Conservation (phyloP, 495 filamentous ascomycete genomes). For the Chaetomium tenue region DNA sequence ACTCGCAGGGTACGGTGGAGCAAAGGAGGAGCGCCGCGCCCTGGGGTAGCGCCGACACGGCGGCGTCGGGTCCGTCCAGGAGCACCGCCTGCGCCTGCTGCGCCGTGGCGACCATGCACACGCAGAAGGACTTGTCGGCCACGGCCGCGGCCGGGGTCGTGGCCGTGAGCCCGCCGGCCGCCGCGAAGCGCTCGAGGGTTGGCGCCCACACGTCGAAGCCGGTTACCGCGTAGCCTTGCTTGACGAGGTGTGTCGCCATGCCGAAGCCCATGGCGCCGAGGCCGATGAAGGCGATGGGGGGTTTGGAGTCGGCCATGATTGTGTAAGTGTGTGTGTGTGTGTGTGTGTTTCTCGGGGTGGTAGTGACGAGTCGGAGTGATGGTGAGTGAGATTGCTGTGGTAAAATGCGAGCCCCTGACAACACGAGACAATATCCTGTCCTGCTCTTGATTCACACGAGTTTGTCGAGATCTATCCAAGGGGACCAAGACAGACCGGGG, state of each 20-base stretch:
- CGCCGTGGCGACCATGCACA: conserved; percentile 79
- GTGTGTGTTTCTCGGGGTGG: background rate
- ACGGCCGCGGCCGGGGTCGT: conserved; percentile 64
- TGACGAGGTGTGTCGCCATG: conserved; percentile 77
- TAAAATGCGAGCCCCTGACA: background rate
- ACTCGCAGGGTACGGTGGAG: conserved; percentile 70
- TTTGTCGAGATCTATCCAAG: background rate
- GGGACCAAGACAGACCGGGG: too few relatives aligned
- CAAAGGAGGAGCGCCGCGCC: conserved; percentile 66
- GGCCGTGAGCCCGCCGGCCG: conserved; percentile 62
- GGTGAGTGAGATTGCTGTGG: background rate
- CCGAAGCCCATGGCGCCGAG: conserved; percentile 88
- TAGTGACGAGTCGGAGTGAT: background rate
- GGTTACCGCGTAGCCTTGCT: conserved; percentile 64
- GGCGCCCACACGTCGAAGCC: conserved; percentile 75
- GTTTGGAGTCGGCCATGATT: conserved; percentile 44
- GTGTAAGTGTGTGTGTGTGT: conserved; percentile 3
- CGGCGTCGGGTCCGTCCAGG: conserved; percentile 59
- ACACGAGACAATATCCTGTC: background rate
- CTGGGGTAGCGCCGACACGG: conserved; percentile 54
- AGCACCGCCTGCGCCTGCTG: conserved; percentile 66
- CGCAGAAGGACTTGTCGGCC: conserved; percentile 56
- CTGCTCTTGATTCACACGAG: background rate
- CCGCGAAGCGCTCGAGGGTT: conserved; percentile 67
- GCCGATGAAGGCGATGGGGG: conserved; percentile 71